phyloP scores from a whole-genome alignment of 345 rosid genomes.

The Odontarrhena argentea region DNA sequence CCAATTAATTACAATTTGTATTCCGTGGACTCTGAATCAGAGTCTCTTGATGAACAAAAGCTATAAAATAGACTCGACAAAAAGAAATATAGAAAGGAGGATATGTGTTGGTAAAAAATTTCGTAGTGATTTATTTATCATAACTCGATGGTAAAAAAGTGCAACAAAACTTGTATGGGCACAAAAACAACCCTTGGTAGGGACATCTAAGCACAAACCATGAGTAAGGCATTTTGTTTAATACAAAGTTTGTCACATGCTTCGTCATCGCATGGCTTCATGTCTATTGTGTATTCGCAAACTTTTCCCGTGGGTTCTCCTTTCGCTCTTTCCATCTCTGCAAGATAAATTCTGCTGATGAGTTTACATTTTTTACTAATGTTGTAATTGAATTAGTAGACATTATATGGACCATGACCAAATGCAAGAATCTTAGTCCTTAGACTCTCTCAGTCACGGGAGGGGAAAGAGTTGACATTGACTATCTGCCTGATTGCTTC shows the following conservation, averaged over 20 bases:
- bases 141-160: neutral
- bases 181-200: constrained; percentile 26
- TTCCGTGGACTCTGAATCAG: too few species aligned
- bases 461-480: constrained; percentile 40
- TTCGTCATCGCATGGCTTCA: constrained; percentile 14
- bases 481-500: constrained; percentile 81
- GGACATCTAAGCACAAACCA: constrained; percentile 13
- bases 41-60: too few species aligned
- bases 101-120: too few species aligned
- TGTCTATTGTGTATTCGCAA: constrained; percentile 4
- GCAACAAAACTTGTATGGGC: neutral
- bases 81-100: too few species aligned
- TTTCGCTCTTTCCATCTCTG: constrained; percentile 15
- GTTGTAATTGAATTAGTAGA: too few species aligned
- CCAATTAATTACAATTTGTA: too few species aligned
- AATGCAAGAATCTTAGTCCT: constrained; percentile 2
- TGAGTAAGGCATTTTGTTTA: neutral
- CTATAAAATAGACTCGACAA: too few species aligned
- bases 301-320: constrained; percentile 15
- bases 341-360: too few species aligned
- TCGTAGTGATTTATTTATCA: too few species aligned
- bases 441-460: constrained; percentile 2
- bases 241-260: constrained; percentile 12
- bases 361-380: too few species aligned
- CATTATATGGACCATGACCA: neutral